Evolutionary conservation across 169 alveolate genomes (phyloP).

Genomic region (Eimeria tenella): DNA sequence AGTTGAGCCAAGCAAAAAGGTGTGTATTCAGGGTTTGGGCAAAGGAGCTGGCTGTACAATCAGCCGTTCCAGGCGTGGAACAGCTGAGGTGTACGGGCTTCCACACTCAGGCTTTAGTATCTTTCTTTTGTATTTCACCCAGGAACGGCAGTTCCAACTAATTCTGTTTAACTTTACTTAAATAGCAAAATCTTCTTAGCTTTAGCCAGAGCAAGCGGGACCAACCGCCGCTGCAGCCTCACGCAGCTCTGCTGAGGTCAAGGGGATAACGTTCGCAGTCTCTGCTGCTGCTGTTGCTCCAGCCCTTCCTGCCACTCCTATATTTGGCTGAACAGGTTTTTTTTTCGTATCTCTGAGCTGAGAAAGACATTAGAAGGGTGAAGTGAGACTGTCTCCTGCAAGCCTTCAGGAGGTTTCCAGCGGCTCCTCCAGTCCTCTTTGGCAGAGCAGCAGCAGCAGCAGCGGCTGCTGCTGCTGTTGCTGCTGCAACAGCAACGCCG

Average conservation of each 20-base stretch:
- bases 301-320: too few relatives aligned
- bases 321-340: too few relatives aligned
- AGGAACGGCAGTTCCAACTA: not conserved
- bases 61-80: not conserved
- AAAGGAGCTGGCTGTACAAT: slow-evolving; percentile 5
- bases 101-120: not conserved
- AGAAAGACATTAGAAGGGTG: too few relatives aligned
- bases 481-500: slow-evolving; percentile 30
- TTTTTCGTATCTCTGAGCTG: too few relatives aligned
- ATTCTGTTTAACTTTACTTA: not conserved
- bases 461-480: not conserved
- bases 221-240: not conserved
- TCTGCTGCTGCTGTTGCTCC: too few relatives aligned
- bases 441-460: not conserved
- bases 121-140: not conserved
- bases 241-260: not conserved
- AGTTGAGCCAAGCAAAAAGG: not conserved
- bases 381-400: too few relatives aligned
- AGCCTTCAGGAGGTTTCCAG: too few relatives aligned
- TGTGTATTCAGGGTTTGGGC: not conserved
- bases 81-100: slow-evolving; percentile 6
- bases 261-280: not conserved
- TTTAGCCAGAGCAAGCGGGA: not conserved
- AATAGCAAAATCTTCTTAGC: not conserved
- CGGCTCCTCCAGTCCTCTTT: not conserved